Base-by-base conservation (phyloP, 768 basidiomycete species). In the Russula virescens region DNA sequence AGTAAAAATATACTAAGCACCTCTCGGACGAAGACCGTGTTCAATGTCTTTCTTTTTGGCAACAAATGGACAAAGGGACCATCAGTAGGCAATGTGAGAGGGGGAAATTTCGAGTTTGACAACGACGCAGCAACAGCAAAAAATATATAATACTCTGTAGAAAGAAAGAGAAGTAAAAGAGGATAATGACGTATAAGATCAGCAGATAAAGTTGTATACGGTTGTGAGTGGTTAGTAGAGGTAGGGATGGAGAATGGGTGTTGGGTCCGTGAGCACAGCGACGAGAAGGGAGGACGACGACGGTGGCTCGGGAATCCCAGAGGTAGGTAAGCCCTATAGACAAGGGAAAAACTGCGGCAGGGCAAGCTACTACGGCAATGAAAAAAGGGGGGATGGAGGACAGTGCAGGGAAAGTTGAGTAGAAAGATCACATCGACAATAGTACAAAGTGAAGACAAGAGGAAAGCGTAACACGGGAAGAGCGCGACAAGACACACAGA, bases 101-200 rank as follows among this genome's bases (percentile, higher is more conserved):
- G 21, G 35, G 31, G 4, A 40, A 31, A 23, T 5, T 42, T 42
- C 28, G 35, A 58, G 34, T 58, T 59, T 51, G 42, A 51, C 50
- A 23, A 23, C 21, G 49, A 43, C 40, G 58, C 49, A 34, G 26
- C 35, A 34, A 8, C 31, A 51, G n/a, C 28, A 42, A 40, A 21
- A 38, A 42, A 5, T 14, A 5, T 14, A 59, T 31, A 52, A 19
- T 0, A 46, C 6, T 26, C 4, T 14, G 16, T 34, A 25, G 34
- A 19, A 25, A 38, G 21, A 25, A n/a, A 19, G 28, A 11, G 6
- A 25, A 28, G 19, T 34, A 21, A 23, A 19, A 45, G 28, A 16
- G 16, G 42, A 60, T 45, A 43, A 43, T 43, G 58, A 60, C 28
- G 42, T 45, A 52, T 59, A 60, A 52, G 21, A 34, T 52, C 49